A percentile compares a stretch with the other conserved stretches of the same genome.
These are phyloP conservation scores for Poronia punctata DNA, from an alignment of 495 filamentous ascomycete genomes.

Conservation along the genomic window DNA sequence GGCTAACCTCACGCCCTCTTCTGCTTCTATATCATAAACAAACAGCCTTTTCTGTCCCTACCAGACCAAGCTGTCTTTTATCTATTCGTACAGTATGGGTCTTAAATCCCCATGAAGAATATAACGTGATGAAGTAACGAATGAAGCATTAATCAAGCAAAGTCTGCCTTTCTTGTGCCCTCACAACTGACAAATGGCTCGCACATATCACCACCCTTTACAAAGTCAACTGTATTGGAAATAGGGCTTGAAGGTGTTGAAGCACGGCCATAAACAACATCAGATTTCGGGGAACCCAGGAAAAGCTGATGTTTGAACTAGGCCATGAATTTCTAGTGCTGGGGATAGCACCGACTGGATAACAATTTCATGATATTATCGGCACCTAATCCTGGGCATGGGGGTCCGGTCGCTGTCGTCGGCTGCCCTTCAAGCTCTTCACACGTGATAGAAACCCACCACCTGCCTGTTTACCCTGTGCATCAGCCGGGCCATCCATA, in stretches of 20 bases:
- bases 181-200: too few species aligned
- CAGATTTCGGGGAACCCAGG: too few species aligned
- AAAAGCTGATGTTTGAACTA: too few species aligned
- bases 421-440: constrained; percentile 71
- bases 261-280: too few species aligned
- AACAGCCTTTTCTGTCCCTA: not conserved
- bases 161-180: not conserved
- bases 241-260: too few species aligned
- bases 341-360: constrained; percentile 14
- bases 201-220: too few species aligned
- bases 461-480: constrained; percentile 39
- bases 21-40: constrained; percentile 5
- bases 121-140: not conserved
- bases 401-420: constrained; percentile 29
- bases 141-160: constrained; percentile 7
- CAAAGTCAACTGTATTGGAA: too few species aligned
- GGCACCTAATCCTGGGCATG: constrained; percentile 20
- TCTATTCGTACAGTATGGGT: constrained; percentile 6
- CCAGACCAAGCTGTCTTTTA: constrained; percentile 4
- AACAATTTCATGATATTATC: constrained; percentile 16
- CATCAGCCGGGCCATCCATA: constrained; percentile 27
- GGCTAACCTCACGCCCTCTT: not conserved
- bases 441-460: constrained; percentile 76
- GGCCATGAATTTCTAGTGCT: too few species aligned
- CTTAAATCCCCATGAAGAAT: constrained; percentile 2